These are phyloP conservation scores for Fraxinus sp. DNA, from an alignment of 305 asterid species.

Conservation along the genomic window DNA sequence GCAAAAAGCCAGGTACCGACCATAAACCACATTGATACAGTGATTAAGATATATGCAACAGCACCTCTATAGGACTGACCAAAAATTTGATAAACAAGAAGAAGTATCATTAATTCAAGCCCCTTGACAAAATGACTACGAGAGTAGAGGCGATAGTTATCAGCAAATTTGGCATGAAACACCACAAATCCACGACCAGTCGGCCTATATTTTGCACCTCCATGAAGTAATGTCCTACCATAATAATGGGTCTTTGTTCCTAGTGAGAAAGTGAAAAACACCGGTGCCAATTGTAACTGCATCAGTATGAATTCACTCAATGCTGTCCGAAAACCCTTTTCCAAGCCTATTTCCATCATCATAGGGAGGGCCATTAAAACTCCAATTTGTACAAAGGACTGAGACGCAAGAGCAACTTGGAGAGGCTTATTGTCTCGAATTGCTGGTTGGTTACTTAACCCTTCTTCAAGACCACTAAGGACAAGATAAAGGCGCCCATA, in stretches of 20 bases:
- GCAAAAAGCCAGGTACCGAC: constrained; percentile 96
- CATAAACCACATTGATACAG: constrained; percentile 95
- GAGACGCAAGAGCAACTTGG: constrained; percentile 90
- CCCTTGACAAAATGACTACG: constrained; percentile 96
- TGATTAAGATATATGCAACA: constrained; percentile 67
- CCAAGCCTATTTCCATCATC: constrained; percentile 95
- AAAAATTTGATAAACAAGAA: constrained; percentile 74
- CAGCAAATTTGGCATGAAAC: constrained; percentile 92
- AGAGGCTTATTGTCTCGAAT: constrained; percentile 64
- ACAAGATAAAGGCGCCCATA: constrained; percentile 92
- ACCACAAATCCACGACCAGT: constrained; percentile 95
- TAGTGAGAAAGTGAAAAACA: constrained; percentile 86
- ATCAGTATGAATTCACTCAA: constrained; percentile 80
- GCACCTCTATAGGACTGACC: constrained; percentile 70
- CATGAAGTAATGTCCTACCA: constrained; percentile 88
- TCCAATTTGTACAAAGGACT: constrained; percentile 89
- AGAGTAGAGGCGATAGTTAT: constrained; percentile 79
- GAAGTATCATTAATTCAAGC: constrained; percentile 76
- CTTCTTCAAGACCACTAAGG: constrained; percentile 90
- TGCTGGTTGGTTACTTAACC: constrained; percentile 56
- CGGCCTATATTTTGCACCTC: constrained; percentile 86
- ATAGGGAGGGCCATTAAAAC: constrained; percentile 91
- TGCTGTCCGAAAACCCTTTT: constrained; percentile 85
- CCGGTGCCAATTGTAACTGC: constrained; percentile 89
- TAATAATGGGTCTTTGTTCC: constrained; percentile 89